These are phyloP conservation scores for Debaryomyces coudertii DNA, from an alignment of 1,139 yeast genomes.

Conservation along the genomic window DNA sequence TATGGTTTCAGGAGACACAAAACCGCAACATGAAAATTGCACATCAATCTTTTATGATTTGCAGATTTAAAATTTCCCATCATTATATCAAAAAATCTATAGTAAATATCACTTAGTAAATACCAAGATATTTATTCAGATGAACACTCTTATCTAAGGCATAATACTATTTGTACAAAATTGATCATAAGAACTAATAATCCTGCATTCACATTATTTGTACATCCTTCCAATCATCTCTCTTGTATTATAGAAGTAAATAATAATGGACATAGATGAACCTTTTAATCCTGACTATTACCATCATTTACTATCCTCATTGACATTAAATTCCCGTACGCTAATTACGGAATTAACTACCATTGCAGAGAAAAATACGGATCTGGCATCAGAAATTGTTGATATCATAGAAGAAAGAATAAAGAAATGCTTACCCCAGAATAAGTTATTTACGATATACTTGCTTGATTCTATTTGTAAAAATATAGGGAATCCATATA, in stretches of 20 bases:
- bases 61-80: neutral
- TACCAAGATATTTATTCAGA: neutral
- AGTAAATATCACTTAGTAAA: neutral
- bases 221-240: conserved; percentile 1
- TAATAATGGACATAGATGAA: conserved; percentile 18
- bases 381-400: conserved; percentile 36
- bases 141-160: neutral
- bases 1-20: neutral
- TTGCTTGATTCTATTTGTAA: conserved; percentile 48
- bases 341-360: conserved; percentile 44
- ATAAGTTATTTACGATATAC: conserved; percentile 43
- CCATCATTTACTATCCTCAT: conserved; percentile 33
- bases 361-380: conserved; percentile 38
- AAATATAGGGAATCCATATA: conserved; percentile 49
- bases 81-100: neutral
- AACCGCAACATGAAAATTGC: conserved; percentile 2
- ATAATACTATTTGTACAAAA: neutral
- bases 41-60: neutral
- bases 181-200: neutral
- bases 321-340: conserved; percentile 44
- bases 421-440: conserved; percentile 40
- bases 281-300: conserved; percentile 35
- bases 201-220: conserved; percentile 1
- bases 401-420: conserved; percentile 39
- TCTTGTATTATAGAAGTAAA: conserved; percentile 10